Conservation (phyloP, 768 basidiomycete genomes). For the Pleurotus salmoneostramineus region DNA sequence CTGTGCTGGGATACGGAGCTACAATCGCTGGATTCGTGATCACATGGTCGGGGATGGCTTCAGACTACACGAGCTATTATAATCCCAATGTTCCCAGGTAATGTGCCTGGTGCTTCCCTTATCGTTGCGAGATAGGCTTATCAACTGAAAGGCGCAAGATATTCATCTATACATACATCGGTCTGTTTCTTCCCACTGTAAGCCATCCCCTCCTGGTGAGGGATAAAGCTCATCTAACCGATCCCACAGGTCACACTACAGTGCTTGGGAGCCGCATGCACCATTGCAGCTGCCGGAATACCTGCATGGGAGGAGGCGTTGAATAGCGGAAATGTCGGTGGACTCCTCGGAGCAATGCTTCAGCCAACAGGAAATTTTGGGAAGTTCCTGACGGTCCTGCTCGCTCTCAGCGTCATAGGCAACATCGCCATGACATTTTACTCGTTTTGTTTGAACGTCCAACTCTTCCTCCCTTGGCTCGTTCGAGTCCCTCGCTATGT, state of each 20-base stretch:
- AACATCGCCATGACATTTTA: slow-evolving; percentile 86
- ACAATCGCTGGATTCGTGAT: slow-evolving; percentile 54
- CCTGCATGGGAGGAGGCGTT: slow-evolving; percentile 57
- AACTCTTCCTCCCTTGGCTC: slow-evolving; percentile 60
- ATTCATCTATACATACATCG: slow-evolving; percentile 62
- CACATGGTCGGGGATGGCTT: slow-evolving; percentile 37
- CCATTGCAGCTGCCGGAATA: slow-evolving; percentile 49
- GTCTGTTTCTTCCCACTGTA: slow-evolving; percentile 59
- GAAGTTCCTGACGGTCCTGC: slow-evolving; percentile 74
- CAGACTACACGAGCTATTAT: slow-evolving; percentile 59
- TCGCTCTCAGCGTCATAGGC: slow-evolving; percentile 77
- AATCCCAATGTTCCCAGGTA: slow-evolving; percentile 37
- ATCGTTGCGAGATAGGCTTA: not conserved
- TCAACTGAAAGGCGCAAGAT: slow-evolving; percentile 40
- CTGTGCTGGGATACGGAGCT: slow-evolving; percentile 44
- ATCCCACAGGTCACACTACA: slow-evolving; percentile 34
- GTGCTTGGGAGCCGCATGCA: slow-evolving; percentile 68
- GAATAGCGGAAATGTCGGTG: slow-evolving; percentile 54
- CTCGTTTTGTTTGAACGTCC: slow-evolving; percentile 70
- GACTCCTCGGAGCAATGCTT: slow-evolving; percentile 68
- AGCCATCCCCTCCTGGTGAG: slow-evolving; percentile 14
- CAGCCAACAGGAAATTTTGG: slow-evolving; percentile 69
- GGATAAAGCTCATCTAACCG: slow-evolving; percentile 10
- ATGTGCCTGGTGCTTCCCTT: slow-evolving; percentile 6
- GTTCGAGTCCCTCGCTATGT: slow-evolving; percentile 68